Evolutionary conservation across 2,329 filamentous ascomycete species (phyloP).

Genomic region (Cercospora zeina): DNA sequence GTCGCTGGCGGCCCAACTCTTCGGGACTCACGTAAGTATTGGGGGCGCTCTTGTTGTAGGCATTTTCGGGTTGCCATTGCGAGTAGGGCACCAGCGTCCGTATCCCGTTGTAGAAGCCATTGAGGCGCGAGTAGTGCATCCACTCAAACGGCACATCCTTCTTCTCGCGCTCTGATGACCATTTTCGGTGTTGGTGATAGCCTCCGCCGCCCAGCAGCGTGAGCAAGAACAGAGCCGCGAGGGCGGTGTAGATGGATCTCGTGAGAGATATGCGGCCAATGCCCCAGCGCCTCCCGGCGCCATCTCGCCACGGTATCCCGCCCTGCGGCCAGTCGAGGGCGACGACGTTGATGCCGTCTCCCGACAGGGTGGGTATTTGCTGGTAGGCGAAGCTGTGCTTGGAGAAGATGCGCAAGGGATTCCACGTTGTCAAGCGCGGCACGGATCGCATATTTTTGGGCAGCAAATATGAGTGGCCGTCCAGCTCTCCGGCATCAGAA

Average conservation of each 20-base stretch:
- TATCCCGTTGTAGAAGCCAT: slow-evolving; percentile 53
- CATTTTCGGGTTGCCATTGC: slow-evolving; percentile 50
- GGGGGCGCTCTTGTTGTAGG: slow-evolving; percentile 45
- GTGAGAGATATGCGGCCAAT: slow-evolving; percentile 44
- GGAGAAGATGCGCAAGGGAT: slow-evolving; percentile 48
- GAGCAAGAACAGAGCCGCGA: slow-evolving; percentile 44
- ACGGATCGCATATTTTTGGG: slow-evolving; percentile 30
- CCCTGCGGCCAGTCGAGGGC: slow-evolving; percentile 34
- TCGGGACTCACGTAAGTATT: slow-evolving; percentile 23
- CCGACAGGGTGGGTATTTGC: slow-evolving; percentile 41
- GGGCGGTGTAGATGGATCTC: slow-evolving; percentile 45
- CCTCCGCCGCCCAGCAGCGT: slow-evolving; percentile 47
- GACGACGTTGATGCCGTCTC: slow-evolving; percentile 42
- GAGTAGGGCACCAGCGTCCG: slow-evolving; percentile 47
- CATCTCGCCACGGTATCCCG: slow-evolving; percentile 42
- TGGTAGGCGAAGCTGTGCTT: slow-evolving; percentile 50
- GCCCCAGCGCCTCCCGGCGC: slow-evolving; percentile 27
- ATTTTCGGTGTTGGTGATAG: slow-evolving; percentile 37
- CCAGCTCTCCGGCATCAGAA: slow-evolving; percentile 28
- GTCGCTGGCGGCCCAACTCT: slow-evolving; percentile 35
- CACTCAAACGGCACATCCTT: slow-evolving; percentile 46
- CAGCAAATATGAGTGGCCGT: slow-evolving; percentile 14
- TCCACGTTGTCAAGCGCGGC: slow-evolving; percentile 44
- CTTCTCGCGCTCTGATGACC: slow-evolving; percentile 27
- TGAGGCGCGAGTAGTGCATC: slow-evolving; percentile 48